Evolutionary conservation across 805 yeast genomes (phyloP).

Genomic region (Ogataea salicorniae): DNA sequence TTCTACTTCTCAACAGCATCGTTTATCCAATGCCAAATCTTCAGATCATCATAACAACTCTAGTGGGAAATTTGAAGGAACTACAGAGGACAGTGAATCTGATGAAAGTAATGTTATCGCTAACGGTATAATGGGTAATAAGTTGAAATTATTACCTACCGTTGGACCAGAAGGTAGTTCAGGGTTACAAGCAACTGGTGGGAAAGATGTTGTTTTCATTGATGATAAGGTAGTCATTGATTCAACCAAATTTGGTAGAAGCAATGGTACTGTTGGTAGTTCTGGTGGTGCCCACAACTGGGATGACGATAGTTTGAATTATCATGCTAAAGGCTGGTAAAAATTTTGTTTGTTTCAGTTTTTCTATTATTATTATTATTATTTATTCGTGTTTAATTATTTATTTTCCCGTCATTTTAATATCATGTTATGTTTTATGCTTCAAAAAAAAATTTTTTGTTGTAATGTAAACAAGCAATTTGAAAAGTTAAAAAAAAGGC

Average conservation of each 20-base stretch:
- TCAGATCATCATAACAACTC: not conserved
- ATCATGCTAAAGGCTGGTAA: slow-evolving; percentile 40
- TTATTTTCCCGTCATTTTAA: not conserved
- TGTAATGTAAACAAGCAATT: too few species aligned
- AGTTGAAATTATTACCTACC: slow-evolving; percentile 16
- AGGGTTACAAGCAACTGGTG: not conserved
- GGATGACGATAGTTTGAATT: slow-evolving; percentile 32
- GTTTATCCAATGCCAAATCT: not conserved
- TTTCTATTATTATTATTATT: not conserved
- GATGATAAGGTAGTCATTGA: slow-evolving; percentile 9
- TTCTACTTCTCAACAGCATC: not conserved
- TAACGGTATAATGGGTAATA: slow-evolving; percentile 27
- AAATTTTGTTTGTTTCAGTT: not conserved
- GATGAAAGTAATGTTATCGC: slow-evolving; percentile 18
- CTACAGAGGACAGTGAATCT: slow-evolving; percentile 1
- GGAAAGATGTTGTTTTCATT: slow-evolving; percentile 2
- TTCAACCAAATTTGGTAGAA: not conserved
- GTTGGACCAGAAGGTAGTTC: too few species aligned
- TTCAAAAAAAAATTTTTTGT: too few species aligned
- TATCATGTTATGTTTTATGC: not conserved
- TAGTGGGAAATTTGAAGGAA: not conserved
- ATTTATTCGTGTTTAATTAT: not conserved
- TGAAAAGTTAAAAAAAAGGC: too few species aligned
- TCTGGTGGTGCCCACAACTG: slow-evolving; percentile 14
- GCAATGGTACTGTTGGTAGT: not conserved